Conservation (phyloP, 2,329 filamentous ascomycete genomes). For the Fusarium transvaalense region DNA sequence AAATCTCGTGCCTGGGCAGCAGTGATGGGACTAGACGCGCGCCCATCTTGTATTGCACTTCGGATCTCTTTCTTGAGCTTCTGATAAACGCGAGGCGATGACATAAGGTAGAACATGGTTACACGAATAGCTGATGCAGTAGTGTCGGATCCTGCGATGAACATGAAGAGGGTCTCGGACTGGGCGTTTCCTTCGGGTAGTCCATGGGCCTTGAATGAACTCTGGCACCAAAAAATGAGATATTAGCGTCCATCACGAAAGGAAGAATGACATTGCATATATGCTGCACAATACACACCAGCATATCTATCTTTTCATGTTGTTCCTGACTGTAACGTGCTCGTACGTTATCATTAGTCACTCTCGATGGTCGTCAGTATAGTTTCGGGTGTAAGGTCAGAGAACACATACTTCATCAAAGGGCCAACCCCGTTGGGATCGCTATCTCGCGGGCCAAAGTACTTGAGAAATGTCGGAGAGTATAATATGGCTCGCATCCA, state of each 20-base stretch:
- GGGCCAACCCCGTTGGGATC: not conserved
- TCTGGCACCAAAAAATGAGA: not conserved
- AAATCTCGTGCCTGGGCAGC: not conserved
- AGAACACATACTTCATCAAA: not conserved
- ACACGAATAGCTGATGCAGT: not conserved
- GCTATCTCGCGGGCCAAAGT: not conserved
- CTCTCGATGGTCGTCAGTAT: not conserved
- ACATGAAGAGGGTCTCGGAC: conserved; percentile 1
- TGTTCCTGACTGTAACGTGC: not conserved
- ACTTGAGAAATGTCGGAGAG: not conserved
- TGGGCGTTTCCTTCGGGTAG: not conserved
- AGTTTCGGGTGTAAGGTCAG: no score
- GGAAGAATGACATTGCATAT: accelerated
- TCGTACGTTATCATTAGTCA: conserved; percentile 8
- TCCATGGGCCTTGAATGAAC: conserved; percentile 1
- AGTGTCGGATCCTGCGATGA: conserved; percentile 11
- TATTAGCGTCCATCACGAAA: accelerated
- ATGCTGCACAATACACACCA: not conserved
- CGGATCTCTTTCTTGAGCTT: conserved; percentile 15
- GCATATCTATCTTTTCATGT: not conserved
- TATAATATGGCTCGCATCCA: not conserved
- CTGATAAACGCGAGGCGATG: not conserved
- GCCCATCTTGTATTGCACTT: accelerated
- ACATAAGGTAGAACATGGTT: conserved; percentile 5
- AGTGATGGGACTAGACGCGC: not conserved